Conservation (phyloP, 2,329 filamentous ascomycete genomes). For the Ophiocordyceps robertsii region DNA sequence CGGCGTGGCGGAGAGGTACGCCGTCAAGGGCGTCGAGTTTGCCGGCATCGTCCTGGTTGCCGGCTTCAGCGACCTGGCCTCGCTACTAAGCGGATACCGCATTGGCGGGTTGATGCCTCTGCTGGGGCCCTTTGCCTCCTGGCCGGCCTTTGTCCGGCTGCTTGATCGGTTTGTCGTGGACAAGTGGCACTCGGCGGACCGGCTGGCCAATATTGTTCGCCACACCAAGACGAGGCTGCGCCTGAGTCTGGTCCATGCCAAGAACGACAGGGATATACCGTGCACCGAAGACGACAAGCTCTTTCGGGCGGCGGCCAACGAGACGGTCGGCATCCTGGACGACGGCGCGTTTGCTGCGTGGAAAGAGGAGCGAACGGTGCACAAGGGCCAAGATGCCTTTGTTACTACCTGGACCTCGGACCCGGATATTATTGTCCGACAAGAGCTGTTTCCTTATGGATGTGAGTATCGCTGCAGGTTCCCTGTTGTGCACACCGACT, state of each 20-base stretch:
- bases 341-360: conserved; percentile 24
- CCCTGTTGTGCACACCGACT: background rate
- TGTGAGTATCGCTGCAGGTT: conserved; percentile 25
- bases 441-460: conserved; percentile 41
- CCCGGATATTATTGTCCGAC: conserved; percentile 33
- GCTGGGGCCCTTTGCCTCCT: conserved; percentile 57
- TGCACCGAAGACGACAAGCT: conserved; percentile 54
- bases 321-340: conserved; percentile 25
- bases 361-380: conserved; percentile 31
- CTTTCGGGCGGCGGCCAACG: conserved; percentile 45
- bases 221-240: conserved; percentile 41
- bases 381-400: conserved; percentile 32
- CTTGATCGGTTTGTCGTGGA: conserved; percentile 58
- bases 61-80: conserved; percentile 62
- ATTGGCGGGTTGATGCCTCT: conserved; percentile 68
- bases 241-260: conserved; percentile 65
- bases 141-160: conserved; percentile 49
- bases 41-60: conserved; percentile 70
- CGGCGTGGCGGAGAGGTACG: conserved; percentile 60
- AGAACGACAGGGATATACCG: conserved; percentile 71
- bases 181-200: conserved; percentile 60
- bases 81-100: conserved; percentile 63
- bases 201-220: conserved; percentile 45
- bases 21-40: conserved; percentile 49
- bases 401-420: conserved; percentile 30